These are phyloP conservation scores for Chalaropsis ovoidea DNA, from an alignment of 2,329 filamentous ascomycete genomes.

Conservation along the genomic window DNA sequence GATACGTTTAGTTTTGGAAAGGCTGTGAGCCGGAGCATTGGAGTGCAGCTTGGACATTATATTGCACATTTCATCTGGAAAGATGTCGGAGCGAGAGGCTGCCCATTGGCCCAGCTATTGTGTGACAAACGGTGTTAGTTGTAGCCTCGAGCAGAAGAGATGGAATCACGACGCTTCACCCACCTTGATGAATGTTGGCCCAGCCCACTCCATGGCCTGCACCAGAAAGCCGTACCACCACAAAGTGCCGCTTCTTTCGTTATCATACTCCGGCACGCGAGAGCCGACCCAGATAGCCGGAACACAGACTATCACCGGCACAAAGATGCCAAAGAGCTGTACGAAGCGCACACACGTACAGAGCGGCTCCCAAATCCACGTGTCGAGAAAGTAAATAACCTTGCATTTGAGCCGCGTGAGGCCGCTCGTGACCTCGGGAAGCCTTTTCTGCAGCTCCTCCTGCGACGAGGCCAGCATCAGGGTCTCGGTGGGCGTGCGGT, in stretches of 20 bases:
- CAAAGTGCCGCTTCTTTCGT: slow-evolving; percentile 69
- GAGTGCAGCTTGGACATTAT: slow-evolving; percentile 94
- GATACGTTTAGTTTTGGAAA: slow-evolving; percentile 66
- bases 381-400: slow-evolving; percentile 57
- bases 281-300: slow-evolving; percentile 72
- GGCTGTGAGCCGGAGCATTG: slow-evolving; percentile 81
- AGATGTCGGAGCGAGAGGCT: slow-evolving; percentile 90
- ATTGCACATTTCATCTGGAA: slow-evolving; percentile 81
- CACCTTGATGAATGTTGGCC: slow-evolving; percentile 95
- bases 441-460: slow-evolving; percentile 61
- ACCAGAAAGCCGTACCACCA: slow-evolving; percentile 95
- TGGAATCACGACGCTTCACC: slow-evolving; percentile 17
- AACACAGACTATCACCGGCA: slow-evolving; percentile 73
- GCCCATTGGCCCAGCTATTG: slow-evolving; percentile 88
- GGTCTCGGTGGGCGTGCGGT: slow-evolving; percentile 42
- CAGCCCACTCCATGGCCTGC: slow-evolving; percentile 78
- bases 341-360: slow-evolving; percentile 81
- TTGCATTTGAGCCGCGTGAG: slow-evolving; percentile 48
- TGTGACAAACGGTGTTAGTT: background rate
- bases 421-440: slow-evolving; percentile 52
- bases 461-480: slow-evolving; percentile 80
- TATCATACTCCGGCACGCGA: slow-evolving; percentile 52
- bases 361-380: slow-evolving; percentile 71
- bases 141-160: background rate
- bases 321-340: slow-evolving; percentile 77